Conservation (phyloP, 208 protist species). For the Wallacemonas sp. region DNA sequence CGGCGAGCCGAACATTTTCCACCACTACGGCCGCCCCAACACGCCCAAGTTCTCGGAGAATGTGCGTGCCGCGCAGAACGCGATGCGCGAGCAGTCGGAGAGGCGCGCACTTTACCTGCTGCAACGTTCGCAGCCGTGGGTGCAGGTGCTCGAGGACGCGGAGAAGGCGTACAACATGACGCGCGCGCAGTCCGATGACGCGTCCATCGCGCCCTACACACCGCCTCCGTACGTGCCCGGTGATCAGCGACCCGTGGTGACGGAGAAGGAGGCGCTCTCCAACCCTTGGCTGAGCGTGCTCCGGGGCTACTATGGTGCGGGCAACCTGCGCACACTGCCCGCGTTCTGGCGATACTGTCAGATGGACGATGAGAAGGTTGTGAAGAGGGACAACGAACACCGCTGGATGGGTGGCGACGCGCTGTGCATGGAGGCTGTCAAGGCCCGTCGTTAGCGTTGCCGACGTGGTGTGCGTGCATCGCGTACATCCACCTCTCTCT, state of each 20-base stretch:
- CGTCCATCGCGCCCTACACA: not conserved
- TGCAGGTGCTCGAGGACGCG: constrained; percentile 29
- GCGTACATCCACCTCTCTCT: too few species aligned
- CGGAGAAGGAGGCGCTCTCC: constrained; percentile 31
- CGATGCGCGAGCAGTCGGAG: constrained; percentile 23
- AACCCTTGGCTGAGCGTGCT: constrained; percentile 33
- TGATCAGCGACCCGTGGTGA: constrained; percentile 43
- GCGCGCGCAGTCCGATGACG: not conserved
- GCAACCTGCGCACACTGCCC: constrained; percentile 40
- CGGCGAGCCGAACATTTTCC: constrained; percentile 64
- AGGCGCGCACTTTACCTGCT: constrained; percentile 59
- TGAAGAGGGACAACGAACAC: constrained; percentile 54
- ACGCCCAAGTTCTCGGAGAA: constrained; percentile 54
- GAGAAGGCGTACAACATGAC: constrained; percentile 18
- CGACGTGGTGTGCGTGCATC: too few species aligned
- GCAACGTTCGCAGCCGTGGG: constrained; percentile 46
- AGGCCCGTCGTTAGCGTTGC: not conserved
- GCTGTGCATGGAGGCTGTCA: constrained; percentile 32
- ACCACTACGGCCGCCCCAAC: constrained; percentile 68
- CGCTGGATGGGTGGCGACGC: constrained; percentile 56
- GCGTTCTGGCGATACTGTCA: constrained; percentile 71
- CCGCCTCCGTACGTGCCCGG: constrained; percentile 26
- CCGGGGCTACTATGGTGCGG: constrained; percentile 60
- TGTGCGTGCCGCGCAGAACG: constrained; percentile 13
- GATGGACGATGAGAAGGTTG: constrained; percentile 66